These are phyloP conservation scores for Penicillium diatomitis DNA, from an alignment of 495 filamentous ascomycete species.

Conservation along the genomic window DNA sequence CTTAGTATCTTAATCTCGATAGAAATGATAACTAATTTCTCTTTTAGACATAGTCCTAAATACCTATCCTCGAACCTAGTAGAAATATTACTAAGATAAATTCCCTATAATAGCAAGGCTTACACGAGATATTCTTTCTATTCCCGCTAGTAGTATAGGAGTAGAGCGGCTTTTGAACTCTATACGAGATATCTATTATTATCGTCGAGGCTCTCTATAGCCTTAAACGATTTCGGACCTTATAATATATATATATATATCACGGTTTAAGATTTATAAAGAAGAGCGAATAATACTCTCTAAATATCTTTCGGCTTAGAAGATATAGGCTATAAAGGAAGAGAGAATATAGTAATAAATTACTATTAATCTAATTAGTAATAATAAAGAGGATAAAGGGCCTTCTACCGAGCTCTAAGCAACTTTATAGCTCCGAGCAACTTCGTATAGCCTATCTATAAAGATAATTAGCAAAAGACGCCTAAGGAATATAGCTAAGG, in stretches of 20 bases:
- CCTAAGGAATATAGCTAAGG: neutral
- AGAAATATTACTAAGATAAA: slow-evolving; percentile 1
- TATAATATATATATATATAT: neutral
- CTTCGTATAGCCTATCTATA: neutral
- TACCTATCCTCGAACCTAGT: neutral
- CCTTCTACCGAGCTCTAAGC: neutral
- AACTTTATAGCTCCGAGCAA: neutral
- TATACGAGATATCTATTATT: slow-evolving; percentile 9
- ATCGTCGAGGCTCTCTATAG: slow-evolving; percentile 2
- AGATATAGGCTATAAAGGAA: slow-evolving; percentile 1
- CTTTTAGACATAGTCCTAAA: neutral
- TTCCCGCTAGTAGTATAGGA: slow-evolving; percentile 2
- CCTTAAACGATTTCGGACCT: neutral
- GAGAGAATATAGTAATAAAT: slow-evolving; percentile 1
- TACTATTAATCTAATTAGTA: neutral
- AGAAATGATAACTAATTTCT: neutral
- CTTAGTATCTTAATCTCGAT: neutral
- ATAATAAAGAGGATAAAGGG: slow-evolving; percentile 1
- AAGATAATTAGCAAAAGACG: neutral
- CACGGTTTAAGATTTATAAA: neutral
- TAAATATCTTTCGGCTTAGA: slow-evolving; percentile 1
- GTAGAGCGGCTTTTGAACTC: slow-evolving; percentile 11
- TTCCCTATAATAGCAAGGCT: slow-evolving; percentile 4
- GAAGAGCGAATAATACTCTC: neutral
- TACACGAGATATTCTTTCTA: slow-evolving; percentile 3